phyloP scores from a whole-genome alignment of 1,139 yeast species.

The Yamadazyma diospyri region DNA sequence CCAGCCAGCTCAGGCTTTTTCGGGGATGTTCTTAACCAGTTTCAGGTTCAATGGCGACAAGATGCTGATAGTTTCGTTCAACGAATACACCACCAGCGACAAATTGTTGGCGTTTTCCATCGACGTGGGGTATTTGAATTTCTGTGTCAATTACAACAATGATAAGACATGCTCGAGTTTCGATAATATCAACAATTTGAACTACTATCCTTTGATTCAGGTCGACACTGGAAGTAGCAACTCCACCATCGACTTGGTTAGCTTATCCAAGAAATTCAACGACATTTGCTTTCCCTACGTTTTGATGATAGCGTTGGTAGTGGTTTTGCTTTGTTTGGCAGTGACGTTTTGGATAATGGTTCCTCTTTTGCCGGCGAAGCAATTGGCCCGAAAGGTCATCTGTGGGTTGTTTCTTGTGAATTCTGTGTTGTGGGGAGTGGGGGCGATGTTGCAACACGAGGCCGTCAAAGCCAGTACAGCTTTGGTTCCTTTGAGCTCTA shows the following conservation, averaged over 20 bases:
- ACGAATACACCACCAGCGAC: slow-evolving; percentile 8
- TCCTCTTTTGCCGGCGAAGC: slow-evolving; percentile 49
- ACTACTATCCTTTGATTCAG: slow-evolving; percentile 23
- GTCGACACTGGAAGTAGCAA: slow-evolving; percentile 10
- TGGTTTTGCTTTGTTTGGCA: slow-evolving; percentile 41
- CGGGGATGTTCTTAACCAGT: slow-evolving; percentile 44
- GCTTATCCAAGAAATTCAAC: slow-evolving; percentile 40
- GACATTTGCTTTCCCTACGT: slow-evolving; percentile 53
- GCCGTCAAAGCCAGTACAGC: slow-evolving; percentile 46
- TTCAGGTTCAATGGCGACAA: slow-evolving; percentile 44
- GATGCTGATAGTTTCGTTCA: slow-evolving; percentile 24
- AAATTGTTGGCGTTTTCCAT: slow-evolving; percentile 31
- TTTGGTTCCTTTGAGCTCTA: slow-evolving; percentile 49
- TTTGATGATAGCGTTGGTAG: slow-evolving; percentile 45
- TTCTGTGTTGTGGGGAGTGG: slow-evolving; percentile 61
- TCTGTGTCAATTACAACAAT: slow-evolving; percentile 37
- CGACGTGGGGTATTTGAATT: slow-evolving; percentile 49
- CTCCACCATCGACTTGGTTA: slow-evolving; percentile 31
- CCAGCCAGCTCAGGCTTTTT: slow-evolving; percentile 33
- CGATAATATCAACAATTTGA: slow-evolving; percentile 19
- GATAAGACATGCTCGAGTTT: slow-evolving; percentile 32
- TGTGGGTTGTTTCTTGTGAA: slow-evolving; percentile 34
- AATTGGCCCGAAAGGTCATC: slow-evolving; percentile 26
- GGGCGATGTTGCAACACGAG: slow-evolving; percentile 66
- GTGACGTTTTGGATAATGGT: slow-evolving; percentile 40